Conservation (phyloP, 139 green algal genomes). For the Trebouxia sp. region DNA sequence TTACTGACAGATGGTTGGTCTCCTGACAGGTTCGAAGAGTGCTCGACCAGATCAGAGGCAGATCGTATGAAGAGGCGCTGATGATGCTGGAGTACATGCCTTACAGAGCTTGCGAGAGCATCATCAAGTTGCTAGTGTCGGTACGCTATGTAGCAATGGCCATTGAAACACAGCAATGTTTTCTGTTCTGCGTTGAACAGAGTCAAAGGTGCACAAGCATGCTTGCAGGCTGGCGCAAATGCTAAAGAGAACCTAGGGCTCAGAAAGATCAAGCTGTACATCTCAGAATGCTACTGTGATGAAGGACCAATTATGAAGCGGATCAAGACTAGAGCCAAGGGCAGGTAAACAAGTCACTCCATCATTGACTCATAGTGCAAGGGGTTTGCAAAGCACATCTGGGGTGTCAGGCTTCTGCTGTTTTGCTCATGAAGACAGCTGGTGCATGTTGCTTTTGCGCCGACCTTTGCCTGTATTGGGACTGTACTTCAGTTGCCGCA, state of each 20-base stretch:
- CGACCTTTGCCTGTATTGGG: too few relatives aligned
- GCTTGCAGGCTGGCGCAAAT: constrained; percentile 82
- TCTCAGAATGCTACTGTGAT: constrained; percentile 83
- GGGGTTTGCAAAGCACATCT: not conserved
- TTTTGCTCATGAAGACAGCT: not conserved
- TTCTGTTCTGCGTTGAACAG: not conserved
- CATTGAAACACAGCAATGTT: not conserved
- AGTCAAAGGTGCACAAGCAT: not conserved
- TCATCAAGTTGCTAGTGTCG: constrained; percentile 77
- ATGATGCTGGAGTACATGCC: constrained; percentile 95
- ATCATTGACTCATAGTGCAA: not conserved
- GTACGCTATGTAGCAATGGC: constrained; percentile 27
- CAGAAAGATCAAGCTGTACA: constrained; percentile 83
- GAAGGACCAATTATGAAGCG: constrained; percentile 83
- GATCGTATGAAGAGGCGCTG: constrained; percentile 91
- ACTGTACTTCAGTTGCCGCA: too few relatives aligned
- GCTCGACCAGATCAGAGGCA: constrained; percentile 88
- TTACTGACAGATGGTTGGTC: not conserved
- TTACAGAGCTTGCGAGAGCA: constrained; percentile 80
- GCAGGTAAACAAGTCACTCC: constrained; percentile 50
- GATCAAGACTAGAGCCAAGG: constrained; percentile 72
- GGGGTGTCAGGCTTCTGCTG: not conserved
- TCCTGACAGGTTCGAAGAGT: constrained; percentile 81
- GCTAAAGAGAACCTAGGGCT: constrained; percentile 94
- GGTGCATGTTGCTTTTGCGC: too few relatives aligned